These are phyloP conservation scores for Curvularia lunata DNA, from an alignment of 2,329 filamentous ascomycete species.

Conservation along the genomic window DNA sequence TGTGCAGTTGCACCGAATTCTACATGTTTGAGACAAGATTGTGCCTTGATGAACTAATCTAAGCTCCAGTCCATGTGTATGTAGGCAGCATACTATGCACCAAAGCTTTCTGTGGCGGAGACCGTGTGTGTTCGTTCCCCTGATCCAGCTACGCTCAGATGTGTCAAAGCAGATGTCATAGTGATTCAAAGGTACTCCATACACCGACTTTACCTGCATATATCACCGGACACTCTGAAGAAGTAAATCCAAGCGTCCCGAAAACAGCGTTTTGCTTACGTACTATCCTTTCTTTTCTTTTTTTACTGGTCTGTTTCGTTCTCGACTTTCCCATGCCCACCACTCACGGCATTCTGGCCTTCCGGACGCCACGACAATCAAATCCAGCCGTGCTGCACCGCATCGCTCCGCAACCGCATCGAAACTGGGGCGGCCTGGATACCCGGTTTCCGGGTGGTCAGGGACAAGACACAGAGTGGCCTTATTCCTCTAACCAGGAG, in stretches of 20 bases:
- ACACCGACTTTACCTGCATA: neutral
- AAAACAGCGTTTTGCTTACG: neutral
- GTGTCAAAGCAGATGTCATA: neutral
- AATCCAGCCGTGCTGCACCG: neutral
- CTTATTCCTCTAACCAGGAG: neutral
- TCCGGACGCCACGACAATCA: neutral
- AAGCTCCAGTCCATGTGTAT: neutral
- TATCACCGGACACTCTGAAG: neutral
- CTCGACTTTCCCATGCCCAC: neutral
- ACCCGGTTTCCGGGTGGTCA: neutral
- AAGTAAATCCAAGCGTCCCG: neutral
- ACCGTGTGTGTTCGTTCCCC: neutral
- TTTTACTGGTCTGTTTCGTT: neutral
- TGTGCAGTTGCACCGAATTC: neutral
- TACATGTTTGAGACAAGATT: neutral
- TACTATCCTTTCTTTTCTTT: neutral
- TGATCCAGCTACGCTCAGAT: neutral
- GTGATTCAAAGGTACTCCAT: neutral
- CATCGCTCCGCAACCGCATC: neutral
- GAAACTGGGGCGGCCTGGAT: neutral
- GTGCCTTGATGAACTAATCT: neutral
- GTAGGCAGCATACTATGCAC: neutral
- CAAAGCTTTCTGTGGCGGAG: neutral
- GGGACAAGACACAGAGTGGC: neutral
- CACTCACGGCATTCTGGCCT: neutral